A percentile compares a stretch with the other conserved stretches of the same genome.
phyloP scores from a whole-genome alignment of 352 stramenopile genomes.

The Pythium chondricola region DNA sequence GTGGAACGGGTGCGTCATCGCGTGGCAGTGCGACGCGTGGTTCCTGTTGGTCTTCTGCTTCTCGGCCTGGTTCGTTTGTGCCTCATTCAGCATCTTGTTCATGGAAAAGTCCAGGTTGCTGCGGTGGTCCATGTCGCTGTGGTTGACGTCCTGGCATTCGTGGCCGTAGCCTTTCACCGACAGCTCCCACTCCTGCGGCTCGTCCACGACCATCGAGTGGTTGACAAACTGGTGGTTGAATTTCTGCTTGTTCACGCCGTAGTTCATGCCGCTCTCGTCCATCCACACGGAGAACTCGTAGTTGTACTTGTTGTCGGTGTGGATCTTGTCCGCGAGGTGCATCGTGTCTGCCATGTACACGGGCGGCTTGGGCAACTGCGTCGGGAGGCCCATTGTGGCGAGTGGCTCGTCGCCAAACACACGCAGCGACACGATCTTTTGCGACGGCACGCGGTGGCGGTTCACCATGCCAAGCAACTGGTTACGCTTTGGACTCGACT shows the following conservation, averaged over 20 bases:
- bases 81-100: conserved; percentile 18
- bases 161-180: conserved; percentile 47
- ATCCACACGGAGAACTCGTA: conserved; percentile 78
- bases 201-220: conserved; percentile 62
- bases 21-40: conserved; percentile 32
- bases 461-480: conserved; percentile 49
- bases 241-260: conserved; percentile 58
- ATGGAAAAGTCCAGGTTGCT: conserved; percentile 25
- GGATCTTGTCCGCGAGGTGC: conserved; percentile 10
- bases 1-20: conserved; percentile 78
- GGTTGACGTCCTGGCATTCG: conserved; percentile 30
- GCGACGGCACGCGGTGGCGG: conserved; percentile 64
- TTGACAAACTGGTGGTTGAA: conserved; percentile 42
- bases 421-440: conserved; percentile 51
- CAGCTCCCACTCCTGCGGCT: conserved; percentile 64
- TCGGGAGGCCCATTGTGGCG: conserved; percentile 29
- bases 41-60: background rate
- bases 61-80: background rate
- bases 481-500: conserved; percentile 50
- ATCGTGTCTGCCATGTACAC: conserved; percentile 47
- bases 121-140: conserved; percentile 14
- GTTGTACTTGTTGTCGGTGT: conserved; percentile 41
- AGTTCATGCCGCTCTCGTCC: conserved; percentile 32
- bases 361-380: conserved; percentile 36
- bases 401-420: conserved; percentile 26